These are phyloP conservation scores for Verbena officinalis DNA, from an alignment of 257 asterid genomes.

Conservation along the genomic window DNA sequence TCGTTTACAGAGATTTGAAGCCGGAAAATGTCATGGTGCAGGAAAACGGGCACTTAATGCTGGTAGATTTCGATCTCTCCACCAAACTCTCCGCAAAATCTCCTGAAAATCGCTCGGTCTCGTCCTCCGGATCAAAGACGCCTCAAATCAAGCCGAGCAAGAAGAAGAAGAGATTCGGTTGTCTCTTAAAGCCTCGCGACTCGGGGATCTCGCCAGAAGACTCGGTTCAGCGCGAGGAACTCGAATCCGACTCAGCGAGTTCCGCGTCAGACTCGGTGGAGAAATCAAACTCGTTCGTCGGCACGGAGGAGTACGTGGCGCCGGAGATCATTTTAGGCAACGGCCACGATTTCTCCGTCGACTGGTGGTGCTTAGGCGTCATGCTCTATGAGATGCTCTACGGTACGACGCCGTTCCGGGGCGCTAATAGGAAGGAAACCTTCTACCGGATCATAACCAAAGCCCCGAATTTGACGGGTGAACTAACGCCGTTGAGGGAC, in stretches of 20 bases:
- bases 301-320: constrained; percentile 93
- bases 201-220: constrained; percentile 52
- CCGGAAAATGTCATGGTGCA: constrained; percentile 97
- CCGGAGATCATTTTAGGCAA: constrained; percentile 84
- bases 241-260: constrained; percentile 35
- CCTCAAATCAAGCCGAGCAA: constrained; percentile 36
- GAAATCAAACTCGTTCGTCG: constrained; percentile 92
- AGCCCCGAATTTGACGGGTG: constrained; percentile 71
- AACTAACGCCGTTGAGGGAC: constrained; percentile 77
- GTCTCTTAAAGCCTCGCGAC: constrained; percentile 39
- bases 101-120: constrained; percentile 40
- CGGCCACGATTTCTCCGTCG: constrained; percentile 95
- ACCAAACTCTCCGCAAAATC: constrained; percentile 61
- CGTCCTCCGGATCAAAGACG: constrained; percentile 28
- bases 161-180: constrained; percentile 32
- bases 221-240: constrained; percentile 41
- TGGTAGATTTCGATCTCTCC: constrained; percentile 90
- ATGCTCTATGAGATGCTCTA: constrained; percentile 91
- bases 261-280: constrained; percentile 46
- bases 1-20: constrained; percentile 90
- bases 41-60: constrained; percentile 86
- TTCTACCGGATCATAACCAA: constrained; percentile 53
- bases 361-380: constrained; percentile 95
- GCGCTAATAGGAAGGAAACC: constrained; percentile 73
- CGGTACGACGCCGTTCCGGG: constrained; percentile 86